phyloP scores from a whole-genome alignment of 352 stramenopile genomes.

The Globisporangium recalcitrans region DNA sequence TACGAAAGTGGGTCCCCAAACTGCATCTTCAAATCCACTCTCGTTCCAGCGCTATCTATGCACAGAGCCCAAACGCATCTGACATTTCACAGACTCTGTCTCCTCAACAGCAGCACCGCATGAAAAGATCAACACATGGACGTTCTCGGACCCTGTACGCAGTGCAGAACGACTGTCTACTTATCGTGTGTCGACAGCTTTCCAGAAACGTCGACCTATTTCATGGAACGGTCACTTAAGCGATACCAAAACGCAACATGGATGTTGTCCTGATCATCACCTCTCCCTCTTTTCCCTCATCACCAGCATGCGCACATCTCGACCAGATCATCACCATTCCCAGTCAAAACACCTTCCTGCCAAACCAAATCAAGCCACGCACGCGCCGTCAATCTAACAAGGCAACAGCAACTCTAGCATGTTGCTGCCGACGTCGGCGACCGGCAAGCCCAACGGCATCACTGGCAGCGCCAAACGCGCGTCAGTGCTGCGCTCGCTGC shows the following conservation, averaged over 20 bases:
- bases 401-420: not conserved
- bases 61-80: no score
- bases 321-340: not conserved
- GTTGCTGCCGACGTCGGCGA: not conserved
- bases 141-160: no score
- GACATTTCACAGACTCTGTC: no score
- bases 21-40: no score
- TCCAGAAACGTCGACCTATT: not conserved
- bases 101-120: no score
- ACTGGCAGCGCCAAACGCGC: conserved; percentile 1
- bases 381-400: not conserved
- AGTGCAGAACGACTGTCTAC: no score
- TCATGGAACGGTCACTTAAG: not conserved
- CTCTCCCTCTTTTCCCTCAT: not conserved
- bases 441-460: conserved; percentile 10
- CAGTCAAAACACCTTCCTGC: not conserved
- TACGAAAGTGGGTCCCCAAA: no score
- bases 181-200: no score
- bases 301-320: no score
- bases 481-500: conserved; percentile 18
- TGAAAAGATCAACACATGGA: no score
- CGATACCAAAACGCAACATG: not conserved
- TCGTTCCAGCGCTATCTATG: no score
- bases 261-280: not conserved
- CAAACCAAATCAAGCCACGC: no score